Evolutionary conservation across 2,329 filamentous ascomycete genomes (phyloP).

Genomic region (Talaromyces islandicus): DNA sequence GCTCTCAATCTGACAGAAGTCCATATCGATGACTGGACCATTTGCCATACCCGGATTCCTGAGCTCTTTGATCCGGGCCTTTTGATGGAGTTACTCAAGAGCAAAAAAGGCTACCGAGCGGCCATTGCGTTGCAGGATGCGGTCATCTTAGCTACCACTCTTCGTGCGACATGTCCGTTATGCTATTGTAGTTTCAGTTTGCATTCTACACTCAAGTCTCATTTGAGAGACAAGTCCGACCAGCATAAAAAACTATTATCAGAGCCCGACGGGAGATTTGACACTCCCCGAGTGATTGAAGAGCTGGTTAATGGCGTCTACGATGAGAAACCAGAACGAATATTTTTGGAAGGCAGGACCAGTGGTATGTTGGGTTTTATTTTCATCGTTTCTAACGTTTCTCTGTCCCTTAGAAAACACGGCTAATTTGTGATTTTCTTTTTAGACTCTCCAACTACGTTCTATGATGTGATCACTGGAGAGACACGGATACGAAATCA

Average conservation of each 20-base stretch:
- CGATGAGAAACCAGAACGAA: not conserved
- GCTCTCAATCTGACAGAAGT: slow-evolving; percentile 7
- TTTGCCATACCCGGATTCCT: slow-evolving; percentile 10
- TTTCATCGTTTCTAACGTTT: not conserved
- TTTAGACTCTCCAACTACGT: not conserved
- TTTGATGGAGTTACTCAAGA: slow-evolving; percentile 11
- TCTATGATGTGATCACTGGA: slow-evolving; percentile 10
- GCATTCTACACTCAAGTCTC: slow-evolving; percentile 9
- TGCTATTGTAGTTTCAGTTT: slow-evolving; percentile 10
- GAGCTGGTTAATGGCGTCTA: slow-evolving; percentile 6
- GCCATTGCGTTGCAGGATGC: slow-evolving; percentile 10
- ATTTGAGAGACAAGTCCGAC: slow-evolving; percentile 4
- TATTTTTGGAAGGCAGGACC: not conserved
- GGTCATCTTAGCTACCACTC: slow-evolving; percentile 7
- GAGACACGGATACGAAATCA: not conserved
- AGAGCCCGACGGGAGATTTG: slow-evolving; percentile 9
- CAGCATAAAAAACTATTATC: slow-evolving; percentile 4
- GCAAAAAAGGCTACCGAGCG: slow-evolving; percentile 5
- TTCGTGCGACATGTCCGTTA: slow-evolving; percentile 9
- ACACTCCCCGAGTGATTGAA: slow-evolving; percentile 7
- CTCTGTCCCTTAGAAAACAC: not conserved
- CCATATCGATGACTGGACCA: slow-evolving; percentile 11
- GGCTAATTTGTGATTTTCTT: not conserved
- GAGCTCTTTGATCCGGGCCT: slow-evolving; percentile 8
- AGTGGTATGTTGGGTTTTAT: not conserved